A percentile compares a stretch with the other conserved stretches of the same genome.
These are phyloP conservation scores for Xylogone sp. DNA, from an alignment of 2,329 filamentous ascomycete genomes.

Conservation along the genomic window DNA sequence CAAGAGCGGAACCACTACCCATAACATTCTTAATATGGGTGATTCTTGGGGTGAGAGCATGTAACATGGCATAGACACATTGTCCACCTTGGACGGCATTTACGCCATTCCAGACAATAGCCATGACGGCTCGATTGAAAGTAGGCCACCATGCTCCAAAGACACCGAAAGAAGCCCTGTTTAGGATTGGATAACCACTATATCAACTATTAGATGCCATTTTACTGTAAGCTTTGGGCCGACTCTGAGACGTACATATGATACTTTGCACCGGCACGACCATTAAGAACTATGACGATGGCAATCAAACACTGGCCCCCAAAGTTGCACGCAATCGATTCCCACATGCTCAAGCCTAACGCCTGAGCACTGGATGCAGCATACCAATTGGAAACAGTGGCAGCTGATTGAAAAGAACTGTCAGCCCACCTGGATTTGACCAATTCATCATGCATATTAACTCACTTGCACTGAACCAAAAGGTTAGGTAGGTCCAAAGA, in stretches of 20 bases:
- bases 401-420: conserved; percentile 12
- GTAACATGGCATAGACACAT: conserved; percentile 37
- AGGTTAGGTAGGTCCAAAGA: conserved; percentile 35
- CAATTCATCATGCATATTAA: neutral
- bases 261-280: conserved; percentile 38
- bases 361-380: conserved; percentile 35
- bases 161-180: conserved; percentile 38
- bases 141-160: conserved; percentile 42
- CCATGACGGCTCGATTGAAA: conserved; percentile 40
- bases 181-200: conserved; percentile 35
- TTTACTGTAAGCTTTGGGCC: too few relatives aligned
- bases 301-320: conserved; percentile 39
- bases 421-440: neutral
- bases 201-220: neutral
- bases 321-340: conserved; percentile 36
- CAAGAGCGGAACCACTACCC: conserved; percentile 35
- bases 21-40: conserved; percentile 35
- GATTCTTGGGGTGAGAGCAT: conserved; percentile 38
- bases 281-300: conserved; percentile 38
- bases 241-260: conserved; percentile 26
- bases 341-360: conserved; percentile 46
- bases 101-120: conserved; percentile 42
- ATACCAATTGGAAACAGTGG: conserved; percentile 36
- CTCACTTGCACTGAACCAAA: conserved; percentile 37
- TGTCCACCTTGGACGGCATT: conserved; percentile 30